Evolutionary conservation across 2,329 filamentous ascomycete species (phyloP).

Genomic region (Plectosphaerella plurivora): DNA sequence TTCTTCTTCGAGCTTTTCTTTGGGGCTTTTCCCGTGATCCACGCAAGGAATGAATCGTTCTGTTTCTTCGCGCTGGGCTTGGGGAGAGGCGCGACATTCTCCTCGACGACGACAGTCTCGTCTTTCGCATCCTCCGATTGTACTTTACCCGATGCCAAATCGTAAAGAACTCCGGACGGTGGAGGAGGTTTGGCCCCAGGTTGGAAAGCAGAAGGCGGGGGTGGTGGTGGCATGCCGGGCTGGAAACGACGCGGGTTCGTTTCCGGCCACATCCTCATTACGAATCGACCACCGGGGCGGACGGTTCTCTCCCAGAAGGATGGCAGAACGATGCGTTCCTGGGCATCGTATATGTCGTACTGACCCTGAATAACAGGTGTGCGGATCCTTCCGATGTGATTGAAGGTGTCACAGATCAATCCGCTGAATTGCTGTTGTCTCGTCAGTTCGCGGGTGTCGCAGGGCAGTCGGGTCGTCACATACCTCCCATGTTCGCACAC

Average conservation of each 20-base stretch:
- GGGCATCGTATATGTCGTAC: conserved; percentile 74
- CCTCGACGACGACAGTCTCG: too few species aligned
- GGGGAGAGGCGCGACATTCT: too few species aligned
- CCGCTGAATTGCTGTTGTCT: conserved; percentile 62
- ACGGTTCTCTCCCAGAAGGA: conserved; percentile 76
- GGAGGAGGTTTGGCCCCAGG: neutral
- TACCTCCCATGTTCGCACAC: conserved; percentile 81
- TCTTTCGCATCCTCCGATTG: too few species aligned
- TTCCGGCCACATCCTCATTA: conserved; percentile 63
- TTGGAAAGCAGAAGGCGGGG: neutral
- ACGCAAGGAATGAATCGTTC: too few species aligned
- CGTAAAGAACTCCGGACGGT: too few species aligned
- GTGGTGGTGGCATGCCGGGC: neutral
- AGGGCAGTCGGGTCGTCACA: conserved; percentile 22
- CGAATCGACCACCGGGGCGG: conserved; percentile 68
- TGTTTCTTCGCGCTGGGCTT: too few species aligned
- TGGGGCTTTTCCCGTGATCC: too few species aligned
- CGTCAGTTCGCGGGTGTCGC: conserved; percentile 14
- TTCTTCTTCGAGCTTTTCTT: too few species aligned
- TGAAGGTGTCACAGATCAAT: conserved; percentile 79
- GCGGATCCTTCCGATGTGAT: conserved; percentile 71
- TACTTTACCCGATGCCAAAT: too few species aligned
- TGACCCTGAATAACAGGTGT: conserved; percentile 74
- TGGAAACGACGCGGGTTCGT: neutral
- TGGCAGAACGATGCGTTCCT: conserved; percentile 76